Evolutionary conservation across 2,329 filamentous ascomycete species (phyloP), one percentile per base, ranked within the genome.

Genomic region (Botrytis porri): DNA sequence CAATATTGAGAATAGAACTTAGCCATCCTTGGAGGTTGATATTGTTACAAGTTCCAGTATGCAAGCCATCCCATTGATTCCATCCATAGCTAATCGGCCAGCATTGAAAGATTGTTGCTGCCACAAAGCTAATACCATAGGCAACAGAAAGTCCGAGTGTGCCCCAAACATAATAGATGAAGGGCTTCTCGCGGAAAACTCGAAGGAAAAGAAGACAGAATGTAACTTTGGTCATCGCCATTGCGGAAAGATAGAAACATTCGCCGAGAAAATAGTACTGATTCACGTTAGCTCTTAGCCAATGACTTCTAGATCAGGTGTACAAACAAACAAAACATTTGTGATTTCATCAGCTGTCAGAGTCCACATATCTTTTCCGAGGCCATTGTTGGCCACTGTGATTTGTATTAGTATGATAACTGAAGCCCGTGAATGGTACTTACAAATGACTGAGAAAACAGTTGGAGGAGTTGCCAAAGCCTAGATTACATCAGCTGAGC

Each of bases 171-270:
- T 37, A 69, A 41, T 69, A 69, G 22, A 82, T 82, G 18, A 86
- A 82, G 6, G 69, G 71, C 0, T 69, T 59, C 0, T 80, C 76
- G 0, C 85, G 85, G 74, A 89, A 89, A 71, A 89, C 85, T 71
- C 85, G 84, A 14, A 86, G 80, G 76, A 87, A 88, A 77, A 89
- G 87, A 76, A 85, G 82, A 1, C 89, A 80, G 41, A 89, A 81
- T 1, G 86, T 84, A 5, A 87, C 78, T 75, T 88, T 87, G 16
- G 59, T 73, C 20, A 72, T 72, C 14, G 66, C 65, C 39, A 74
- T 59, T 14, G 66, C 48, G 8, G 54, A 60, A 22, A 74, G 73
- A 69, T 74, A 74, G 45, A 73, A 66, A 29, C 64, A 70, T 73
- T 74, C 71, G 14, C 45, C 73, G 9, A 72, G 66, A 51, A 67